These are phyloP conservation scores for Cynanchum wilfordii DNA, from an alignment of 257 asterid species.

Conservation along the genomic window DNA sequence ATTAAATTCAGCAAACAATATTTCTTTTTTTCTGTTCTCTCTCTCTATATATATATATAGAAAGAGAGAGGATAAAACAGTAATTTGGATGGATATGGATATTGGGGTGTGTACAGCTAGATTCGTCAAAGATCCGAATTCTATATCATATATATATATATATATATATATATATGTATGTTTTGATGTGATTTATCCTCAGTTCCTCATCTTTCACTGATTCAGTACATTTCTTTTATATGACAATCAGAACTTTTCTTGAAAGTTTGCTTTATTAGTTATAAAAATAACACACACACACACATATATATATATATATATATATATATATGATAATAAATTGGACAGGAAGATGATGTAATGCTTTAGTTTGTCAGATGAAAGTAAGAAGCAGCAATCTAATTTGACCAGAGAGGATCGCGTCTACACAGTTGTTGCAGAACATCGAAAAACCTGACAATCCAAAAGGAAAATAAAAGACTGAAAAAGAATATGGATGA, in stretches of 20 bases:
- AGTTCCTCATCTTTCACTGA: background rate
- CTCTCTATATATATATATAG: too few relatives aligned
- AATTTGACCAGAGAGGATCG: slow-evolving; percentile 8
- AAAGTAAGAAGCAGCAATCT: background rate
- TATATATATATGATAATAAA: too few relatives aligned
- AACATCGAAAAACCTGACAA: background rate
- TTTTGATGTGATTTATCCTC: too few relatives aligned
- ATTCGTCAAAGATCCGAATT: too few relatives aligned
- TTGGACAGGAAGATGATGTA: background rate
- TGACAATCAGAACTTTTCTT: background rate
- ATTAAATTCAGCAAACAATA: too few relatives aligned
- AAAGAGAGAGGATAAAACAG: background rate
- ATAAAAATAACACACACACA: too few relatives aligned
- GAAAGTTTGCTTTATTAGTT: background rate
- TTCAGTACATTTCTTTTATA: background rate
- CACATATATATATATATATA: background rate
- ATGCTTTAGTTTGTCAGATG: background rate
- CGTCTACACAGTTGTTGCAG: background rate
- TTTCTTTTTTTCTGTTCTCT: too few relatives aligned
- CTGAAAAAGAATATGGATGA: background rate
- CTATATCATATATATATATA: too few relatives aligned
- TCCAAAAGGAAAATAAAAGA: background rate
- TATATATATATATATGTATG: too few relatives aligned
- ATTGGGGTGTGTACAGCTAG: too few relatives aligned
- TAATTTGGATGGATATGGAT: too few relatives aligned